Conservation (phyloP, 345 rosid species). For the rapeseed (Brassica napus) region DNA sequence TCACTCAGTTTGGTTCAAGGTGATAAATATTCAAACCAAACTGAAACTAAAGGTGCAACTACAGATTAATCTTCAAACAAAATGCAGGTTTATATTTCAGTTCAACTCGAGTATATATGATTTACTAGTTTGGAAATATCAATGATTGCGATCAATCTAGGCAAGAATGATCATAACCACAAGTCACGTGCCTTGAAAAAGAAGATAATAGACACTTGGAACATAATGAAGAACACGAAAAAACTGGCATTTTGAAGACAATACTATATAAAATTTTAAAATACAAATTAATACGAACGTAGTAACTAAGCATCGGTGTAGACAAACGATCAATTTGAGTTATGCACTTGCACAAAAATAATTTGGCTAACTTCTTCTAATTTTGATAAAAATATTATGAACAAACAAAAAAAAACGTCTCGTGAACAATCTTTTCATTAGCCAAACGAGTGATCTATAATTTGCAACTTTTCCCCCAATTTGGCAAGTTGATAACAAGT, state of each 20-base stretch:
- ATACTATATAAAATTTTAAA: no score
- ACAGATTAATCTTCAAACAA: not conserved
- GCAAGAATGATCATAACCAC: not conserved
- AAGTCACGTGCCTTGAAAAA: not conserved
- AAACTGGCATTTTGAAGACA: not conserved
- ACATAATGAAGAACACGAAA: not conserved
- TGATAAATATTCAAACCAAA: not conserved
- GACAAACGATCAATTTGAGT: no score
- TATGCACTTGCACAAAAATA: not conserved
- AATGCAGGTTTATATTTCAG: not conserved
- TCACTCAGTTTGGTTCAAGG: not conserved
- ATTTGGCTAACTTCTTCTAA: not conserved
- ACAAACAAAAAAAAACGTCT: not conserved
- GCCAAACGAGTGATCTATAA: slow-evolving; percentile 3
- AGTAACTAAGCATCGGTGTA: no score
- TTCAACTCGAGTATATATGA: not conserved
- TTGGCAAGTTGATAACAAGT: slow-evolving; percentile 33
- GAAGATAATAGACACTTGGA: not conserved
- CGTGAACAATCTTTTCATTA: slow-evolving; percentile 7
- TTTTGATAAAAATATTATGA: not conserved
- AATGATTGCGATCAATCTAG: not conserved
- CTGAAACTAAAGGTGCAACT: not conserved
- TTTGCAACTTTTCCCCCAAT: slow-evolving; percentile 23
- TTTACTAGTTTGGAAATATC: not conserved
- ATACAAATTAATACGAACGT: no score